Base-by-base conservation (phyloP, 2,329 filamentous ascomycete species). In the Hypocreales sp. region DNA sequence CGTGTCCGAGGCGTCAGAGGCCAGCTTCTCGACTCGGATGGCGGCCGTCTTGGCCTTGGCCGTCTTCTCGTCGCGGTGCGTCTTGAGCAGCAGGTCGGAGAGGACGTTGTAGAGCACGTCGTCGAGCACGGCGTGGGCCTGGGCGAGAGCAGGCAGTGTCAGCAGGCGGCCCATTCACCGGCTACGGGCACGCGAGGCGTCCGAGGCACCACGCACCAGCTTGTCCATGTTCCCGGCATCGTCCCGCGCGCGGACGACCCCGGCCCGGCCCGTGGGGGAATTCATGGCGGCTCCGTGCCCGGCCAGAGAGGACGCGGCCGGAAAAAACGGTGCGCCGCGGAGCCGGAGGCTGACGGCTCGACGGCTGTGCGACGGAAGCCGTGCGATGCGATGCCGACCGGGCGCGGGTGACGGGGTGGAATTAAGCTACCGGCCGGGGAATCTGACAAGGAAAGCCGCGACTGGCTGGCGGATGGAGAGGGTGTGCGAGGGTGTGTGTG, bases 21-120 rank as follows among this genome's bases (percentile, higher is more conserved):
- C 67, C 36, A 72, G 50, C 42, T 75, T 72, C 50, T 77, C 70
- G 42, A 75, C 64, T 25, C 62, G 58, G 39, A 77, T 74, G 37
- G 72, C 63, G 41, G 77, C 65, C 33, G 76, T 66, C 36, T 67
- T 55, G 40, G 72, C 72, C 47, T 76, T 72, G 28, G 80, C 71
- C 36, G 72, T 68, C 58, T 86, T 86, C 55, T 87, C 81, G 39
- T 79, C 68, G 38, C 76, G 77, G 49, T 87, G 81, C 22, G 72
- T 73, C 48, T 79, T 71, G 42, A 83, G 63, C 36, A 82, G 61
- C 27, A 82, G 62, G 47, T 81, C 77, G 50, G 79, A 75, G 39
- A 86, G 65, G 43, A 86, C 67, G 50, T 81, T 84, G 57, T 79
- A 73, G 35, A 87, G 58, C 30, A 77, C 55, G 45, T 86, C 79